phyloP scores from a whole-genome alignment of 2,329 filamentous ascomycete genomes.

The Gliomastix tumulicola region DNA sequence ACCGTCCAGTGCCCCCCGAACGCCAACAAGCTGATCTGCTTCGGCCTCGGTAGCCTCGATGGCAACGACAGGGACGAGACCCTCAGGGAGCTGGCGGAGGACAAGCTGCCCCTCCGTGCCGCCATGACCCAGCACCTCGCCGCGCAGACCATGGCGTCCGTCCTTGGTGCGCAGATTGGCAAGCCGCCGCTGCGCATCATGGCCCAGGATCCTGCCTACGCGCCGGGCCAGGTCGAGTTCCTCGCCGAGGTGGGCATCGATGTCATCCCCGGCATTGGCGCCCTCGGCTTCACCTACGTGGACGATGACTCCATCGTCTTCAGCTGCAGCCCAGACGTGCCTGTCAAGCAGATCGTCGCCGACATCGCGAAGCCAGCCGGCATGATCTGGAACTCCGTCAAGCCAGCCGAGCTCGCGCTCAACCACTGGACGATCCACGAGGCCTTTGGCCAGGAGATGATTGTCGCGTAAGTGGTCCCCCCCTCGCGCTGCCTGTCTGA shows the following conservation, averaged over 20 bases:
- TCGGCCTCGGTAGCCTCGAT: no score
- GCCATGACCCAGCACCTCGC: not conserved
- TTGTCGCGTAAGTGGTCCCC: no score
- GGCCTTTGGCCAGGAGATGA: no score
- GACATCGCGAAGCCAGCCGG: conserved; percentile 11
- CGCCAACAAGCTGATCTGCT: conserved; percentile 1
- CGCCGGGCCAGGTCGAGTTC: conserved; percentile 1
- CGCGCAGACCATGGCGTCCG: not conserved
- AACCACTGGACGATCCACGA: no score
- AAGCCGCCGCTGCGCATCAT: conserved; percentile 1
- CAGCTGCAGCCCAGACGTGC: conserved; percentile 6
- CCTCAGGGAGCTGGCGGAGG: no score
- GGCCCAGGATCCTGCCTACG: conserved; percentile 9
- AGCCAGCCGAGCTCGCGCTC: no score
- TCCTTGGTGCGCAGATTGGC: not conserved
- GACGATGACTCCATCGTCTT: conserved; percentile 11
- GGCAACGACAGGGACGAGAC: no score
- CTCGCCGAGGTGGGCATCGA: conserved; percentile 3
- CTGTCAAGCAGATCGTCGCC: conserved; percentile 12
- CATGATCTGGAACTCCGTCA: conserved; percentile 10
- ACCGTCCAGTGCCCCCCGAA: not conserved
- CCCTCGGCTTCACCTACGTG: conserved; percentile 7
- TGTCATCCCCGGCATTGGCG: conserved; percentile 7
- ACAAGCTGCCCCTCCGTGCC: not conserved
- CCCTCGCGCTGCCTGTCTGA: no score